A percentile compares a stretch with the other conserved stretches of the same genome.
Evolutionary conservation across 305 asterid genomes (phyloP).

Genomic region (Solanum hybrid): DNA sequence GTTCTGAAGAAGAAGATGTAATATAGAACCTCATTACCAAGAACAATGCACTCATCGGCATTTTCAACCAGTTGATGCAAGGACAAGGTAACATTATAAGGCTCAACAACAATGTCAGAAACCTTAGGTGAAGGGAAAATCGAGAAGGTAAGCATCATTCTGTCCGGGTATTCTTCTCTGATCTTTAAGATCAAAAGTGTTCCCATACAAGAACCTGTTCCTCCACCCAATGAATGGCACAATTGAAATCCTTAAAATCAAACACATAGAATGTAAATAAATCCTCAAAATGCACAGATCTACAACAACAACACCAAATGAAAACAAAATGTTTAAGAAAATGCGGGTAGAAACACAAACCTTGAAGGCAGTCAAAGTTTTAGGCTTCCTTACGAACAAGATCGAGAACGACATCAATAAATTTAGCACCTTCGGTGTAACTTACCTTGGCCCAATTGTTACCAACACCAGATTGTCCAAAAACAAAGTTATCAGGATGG

Average conservation of each 20-base stretch:
- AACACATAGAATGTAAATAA: not conserved
- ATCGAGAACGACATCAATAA: not conserved
- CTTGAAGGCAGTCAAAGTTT: no score
- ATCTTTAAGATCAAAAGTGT: not conserved
- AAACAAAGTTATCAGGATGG: not conserved
- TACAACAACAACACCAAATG: not conserved
- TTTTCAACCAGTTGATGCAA: no score
- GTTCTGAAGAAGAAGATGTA: no score
- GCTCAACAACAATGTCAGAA: no score
- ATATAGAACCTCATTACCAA: no score
- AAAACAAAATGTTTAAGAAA: no score
- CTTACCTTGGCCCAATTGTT: not conserved
- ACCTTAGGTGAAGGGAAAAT: no score
- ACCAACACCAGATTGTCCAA: not conserved
- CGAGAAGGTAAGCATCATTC: no score
- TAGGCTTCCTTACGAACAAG: no score
- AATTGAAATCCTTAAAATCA: not conserved
- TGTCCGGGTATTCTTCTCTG: not conserved
- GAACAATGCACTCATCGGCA: no score
- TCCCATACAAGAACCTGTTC: not conserved
- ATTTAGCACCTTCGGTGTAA: not conserved
- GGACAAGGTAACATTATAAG: no score
- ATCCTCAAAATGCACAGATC: not conserved
- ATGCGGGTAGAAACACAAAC: no score
- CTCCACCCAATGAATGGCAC: not conserved